A percentile compares a stretch with the other conserved stretches of the same genome.
Conservation (phyloP, 345 rosid species). For the Barbarea vulgaris region DNA sequence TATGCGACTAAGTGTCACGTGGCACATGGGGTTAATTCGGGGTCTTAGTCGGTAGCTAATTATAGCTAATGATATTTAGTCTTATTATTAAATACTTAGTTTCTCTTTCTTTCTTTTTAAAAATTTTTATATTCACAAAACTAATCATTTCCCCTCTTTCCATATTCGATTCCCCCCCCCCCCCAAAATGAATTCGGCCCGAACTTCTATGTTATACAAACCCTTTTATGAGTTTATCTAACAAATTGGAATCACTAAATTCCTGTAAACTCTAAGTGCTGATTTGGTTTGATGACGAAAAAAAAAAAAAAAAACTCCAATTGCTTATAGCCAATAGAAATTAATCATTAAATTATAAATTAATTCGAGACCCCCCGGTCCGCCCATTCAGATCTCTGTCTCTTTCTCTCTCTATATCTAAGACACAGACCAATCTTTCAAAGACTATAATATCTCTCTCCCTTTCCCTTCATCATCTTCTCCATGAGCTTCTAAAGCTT, state of each 20-base stretch:
- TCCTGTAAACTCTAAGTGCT: slow-evolving; percentile 1
- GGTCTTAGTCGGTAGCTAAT: slow-evolving; percentile 28
- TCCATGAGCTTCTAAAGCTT: slow-evolving; percentile 31
- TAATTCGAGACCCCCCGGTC: slow-evolving; percentile 70
- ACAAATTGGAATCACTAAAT: background rate
- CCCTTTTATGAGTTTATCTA: too few relatives aligned
- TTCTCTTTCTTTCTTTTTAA: background rate
- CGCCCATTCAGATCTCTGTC: slow-evolving; percentile 70
- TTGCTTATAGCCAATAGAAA: slow-evolving; percentile 25
- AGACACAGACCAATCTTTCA: slow-evolving; percentile 26
- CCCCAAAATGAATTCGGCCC: slow-evolving; percentile 28
- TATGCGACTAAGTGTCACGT: slow-evolving; percentile 10
- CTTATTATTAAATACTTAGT: background rate
- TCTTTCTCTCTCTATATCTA: slow-evolving; percentile 51
- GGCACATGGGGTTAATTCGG: background rate
- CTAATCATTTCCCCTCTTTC: slow-evolving; percentile 21
- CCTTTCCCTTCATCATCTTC: slow-evolving; percentile 14
- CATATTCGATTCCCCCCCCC: background rate
- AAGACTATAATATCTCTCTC: slow-evolving; percentile 42
- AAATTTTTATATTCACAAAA: background rate
- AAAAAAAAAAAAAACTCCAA: slow-evolving; percentile 11
- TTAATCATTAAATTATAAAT: slow-evolving; percentile 32
- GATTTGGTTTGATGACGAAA: slow-evolving; percentile 16
- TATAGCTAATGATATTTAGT: background rate
- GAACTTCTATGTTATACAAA: slow-evolving; percentile 29